Base-by-base conservation (phyloP, 2,329 filamentous ascomycete species). In the Bisporella sp. region DNA sequence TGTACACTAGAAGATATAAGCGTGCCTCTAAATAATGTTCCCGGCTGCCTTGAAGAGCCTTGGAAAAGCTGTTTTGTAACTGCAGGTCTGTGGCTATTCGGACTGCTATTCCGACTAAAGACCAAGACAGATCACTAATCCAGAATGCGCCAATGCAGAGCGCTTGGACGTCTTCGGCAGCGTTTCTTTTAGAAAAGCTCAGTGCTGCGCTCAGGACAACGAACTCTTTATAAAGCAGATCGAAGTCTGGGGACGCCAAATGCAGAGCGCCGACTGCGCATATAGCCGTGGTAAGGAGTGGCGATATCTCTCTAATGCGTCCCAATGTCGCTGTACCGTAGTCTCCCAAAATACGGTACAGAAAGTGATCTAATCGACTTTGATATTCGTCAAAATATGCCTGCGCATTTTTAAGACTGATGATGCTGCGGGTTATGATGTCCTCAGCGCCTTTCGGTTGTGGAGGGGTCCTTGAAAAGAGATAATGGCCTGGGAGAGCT, bases 51-150 rank as follows among this genome's bases (percentile, higher is more conserved):
- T 9, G 11, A 42, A n/a, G 12, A 11, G 21, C 21, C 4, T 21
- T 21, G 8, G 8, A 21, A 42, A 11, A n/a, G 8, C 11, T 8
- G 12, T 75, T 74, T 54, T 79, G 76, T 4, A 79, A 65, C 31
- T 77, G 74, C 40, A 79, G 31, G 57, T 79, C 76, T 0, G 76
- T 79, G 4, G 76, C 76, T 47, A 79, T 77, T 21, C 76, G 71
- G 2, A 79, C 75, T 0, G 76, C 76, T 29, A 53, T 33, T 31
- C 52, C 57, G 37, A 51, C 49, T 12, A 63, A 45, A 4, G 54
- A 45, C 48, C 52, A 59, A 11, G 59, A 63, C 30, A 42, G 21
- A 59, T 61, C 60, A 41, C 49, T 56, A 5, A 71, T 54, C 67
- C 67, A 70, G 50, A 70, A 65, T 6, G 68, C 67, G n/a, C 63